Base-by-base conservation (phyloP, 2,329 filamentous ascomycete species). In the Thermoascus crustaceus region DNA sequence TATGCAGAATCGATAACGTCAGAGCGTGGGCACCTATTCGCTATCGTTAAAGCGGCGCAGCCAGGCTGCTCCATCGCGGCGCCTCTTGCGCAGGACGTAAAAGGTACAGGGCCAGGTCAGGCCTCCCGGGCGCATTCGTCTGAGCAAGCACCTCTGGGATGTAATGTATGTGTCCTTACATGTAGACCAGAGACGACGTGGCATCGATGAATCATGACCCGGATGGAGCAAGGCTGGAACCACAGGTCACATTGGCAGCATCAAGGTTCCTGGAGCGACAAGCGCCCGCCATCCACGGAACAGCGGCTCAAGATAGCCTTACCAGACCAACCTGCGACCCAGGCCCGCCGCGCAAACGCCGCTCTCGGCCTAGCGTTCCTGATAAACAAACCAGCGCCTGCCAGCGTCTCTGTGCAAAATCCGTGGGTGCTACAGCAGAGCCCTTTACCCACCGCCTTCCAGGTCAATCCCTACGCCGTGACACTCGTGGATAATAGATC, bases 201-300 rank as follows among this genome's bases (percentile, higher is more conserved):
- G n/a, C n/a, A n/a, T 32, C 31, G 20, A 33, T 23, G 31, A 33
- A 13, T 33, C 31, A 33, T 33, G 31, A 33, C 31, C 16, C 31
- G 22, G 22, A 33, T 23, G 9, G 13, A 20, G 17, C 5, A 24
- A 27, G 24, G 24, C 24, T 11, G 20, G 18, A 33, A 33, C 18
- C 20, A 7, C 18, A n/a, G n/a, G n/a, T n/a, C n/a, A n/a, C 30
- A 32, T 20, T 19, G 11, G 18, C 30, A 11, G 5, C 22, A 21
- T 33, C 30, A 29, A 29, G 26, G 26, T 29, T 29, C 26, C 26
- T 29, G 26, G 26, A 9, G 26, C 26, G 13, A 16, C 26, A 29
- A 17, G 7, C 8, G 7, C n/a, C 14, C 18, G 11, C 6, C n/a
- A 18, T 29, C 26, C 26, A 29, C 26, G 26, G 26, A 16, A 16